Evolutionary conservation across 352 stramenopile genomes (phyloP).

Genomic region (Aphanomyces invadans): DNA sequence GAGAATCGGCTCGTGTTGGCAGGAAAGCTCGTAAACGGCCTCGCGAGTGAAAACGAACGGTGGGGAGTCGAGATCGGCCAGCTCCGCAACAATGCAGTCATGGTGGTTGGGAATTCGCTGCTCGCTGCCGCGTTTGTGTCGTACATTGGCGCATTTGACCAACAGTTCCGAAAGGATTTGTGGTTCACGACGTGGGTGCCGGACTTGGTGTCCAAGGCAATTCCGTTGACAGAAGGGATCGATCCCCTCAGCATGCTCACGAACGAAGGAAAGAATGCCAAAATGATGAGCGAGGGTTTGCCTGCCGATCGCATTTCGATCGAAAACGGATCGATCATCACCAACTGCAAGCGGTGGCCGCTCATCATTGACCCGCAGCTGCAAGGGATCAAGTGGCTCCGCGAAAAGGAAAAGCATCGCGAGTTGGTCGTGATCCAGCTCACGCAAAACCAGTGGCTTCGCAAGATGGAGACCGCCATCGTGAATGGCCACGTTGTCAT

Average conservation of each 20-base stretch:
- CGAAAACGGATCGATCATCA: conserved; percentile 97
- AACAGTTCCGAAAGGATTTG: conserved; percentile 80
- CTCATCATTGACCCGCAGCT: conserved; percentile 96
- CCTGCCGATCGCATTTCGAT: conserved; percentile 96
- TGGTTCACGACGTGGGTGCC: conserved; percentile 79
- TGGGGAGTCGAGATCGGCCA: conserved; percentile 96
- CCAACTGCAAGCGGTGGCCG: conserved; percentile 95
- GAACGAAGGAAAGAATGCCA: conserved; percentile 93
- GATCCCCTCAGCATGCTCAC: conserved; percentile 94
- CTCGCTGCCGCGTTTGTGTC: conserved; percentile 95
- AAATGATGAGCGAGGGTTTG: conserved; percentile 96
- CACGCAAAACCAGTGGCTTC: conserved; percentile 94
- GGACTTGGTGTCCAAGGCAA: conserved; percentile 85
- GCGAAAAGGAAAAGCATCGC: conserved; percentile 90
- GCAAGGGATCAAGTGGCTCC: conserved; percentile 98
- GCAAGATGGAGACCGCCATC: conserved; percentile 91
- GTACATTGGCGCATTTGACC: conserved; percentile 96
- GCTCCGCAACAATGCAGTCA: conserved; percentile 91
- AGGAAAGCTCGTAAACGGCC: conserved; percentile 92
- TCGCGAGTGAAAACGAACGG: conserved; percentile 94
- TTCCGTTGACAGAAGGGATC: conserved; percentile 92
- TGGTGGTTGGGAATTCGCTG: conserved; percentile 95
- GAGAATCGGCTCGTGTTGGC: conserved; percentile 89
- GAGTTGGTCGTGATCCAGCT: conserved; percentile 91
- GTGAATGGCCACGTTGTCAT: conserved; percentile 94